Percentiles rank a stretch among this genome's conserved stretches.
Conservation (phyloP, 2,329 filamentous ascomycete genomes). For the Paraphaeosphaeria minitans region DNA sequence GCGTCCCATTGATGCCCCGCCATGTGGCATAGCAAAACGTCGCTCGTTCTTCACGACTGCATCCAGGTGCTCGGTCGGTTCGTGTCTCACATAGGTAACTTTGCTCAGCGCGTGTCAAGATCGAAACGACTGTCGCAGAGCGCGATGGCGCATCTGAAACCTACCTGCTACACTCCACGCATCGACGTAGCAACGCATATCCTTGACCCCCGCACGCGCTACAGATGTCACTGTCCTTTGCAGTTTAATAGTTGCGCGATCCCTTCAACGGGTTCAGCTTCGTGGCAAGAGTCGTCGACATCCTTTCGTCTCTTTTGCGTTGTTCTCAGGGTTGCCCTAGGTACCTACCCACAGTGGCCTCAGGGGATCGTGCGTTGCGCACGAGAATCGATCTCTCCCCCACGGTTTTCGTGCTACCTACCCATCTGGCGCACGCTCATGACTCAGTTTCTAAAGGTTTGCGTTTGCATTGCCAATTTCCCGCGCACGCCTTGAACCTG, state of each 20-base stretch:
- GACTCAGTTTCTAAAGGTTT: slow-evolving; percentile 7
- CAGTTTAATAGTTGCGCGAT: not conserved
- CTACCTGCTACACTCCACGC: slow-evolving; percentile 18
- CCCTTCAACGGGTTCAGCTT: not conserved
- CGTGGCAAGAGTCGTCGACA: not conserved
- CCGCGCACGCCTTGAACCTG: slow-evolving; percentile 7
- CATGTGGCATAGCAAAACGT: not conserved
- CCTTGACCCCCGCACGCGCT: not conserved
- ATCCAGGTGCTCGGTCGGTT: not conserved
- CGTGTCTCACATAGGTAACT: not conserved
- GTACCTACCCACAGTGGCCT: too few relatives aligned
- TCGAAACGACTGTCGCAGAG: not conserved
- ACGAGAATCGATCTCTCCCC: not conserved
- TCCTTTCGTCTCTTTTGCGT: not conserved
- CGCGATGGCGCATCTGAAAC: slow-evolving; percentile 23
- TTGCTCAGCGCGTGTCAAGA: not conserved
- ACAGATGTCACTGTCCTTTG: slow-evolving; percentile 4
- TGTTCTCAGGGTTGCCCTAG: not conserved
- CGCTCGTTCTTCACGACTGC: not conserved
- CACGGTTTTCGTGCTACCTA: not conserved
- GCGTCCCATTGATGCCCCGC: not conserved
- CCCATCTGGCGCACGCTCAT: not conserved
- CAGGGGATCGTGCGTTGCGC: not conserved
- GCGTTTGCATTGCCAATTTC: slow-evolving; percentile 13
- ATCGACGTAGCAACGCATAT: slow-evolving; percentile 13